Conservation (phyloP, 2,329 filamentous ascomycete genomes). For the Hymenoscyphus fraxineus region DNA sequence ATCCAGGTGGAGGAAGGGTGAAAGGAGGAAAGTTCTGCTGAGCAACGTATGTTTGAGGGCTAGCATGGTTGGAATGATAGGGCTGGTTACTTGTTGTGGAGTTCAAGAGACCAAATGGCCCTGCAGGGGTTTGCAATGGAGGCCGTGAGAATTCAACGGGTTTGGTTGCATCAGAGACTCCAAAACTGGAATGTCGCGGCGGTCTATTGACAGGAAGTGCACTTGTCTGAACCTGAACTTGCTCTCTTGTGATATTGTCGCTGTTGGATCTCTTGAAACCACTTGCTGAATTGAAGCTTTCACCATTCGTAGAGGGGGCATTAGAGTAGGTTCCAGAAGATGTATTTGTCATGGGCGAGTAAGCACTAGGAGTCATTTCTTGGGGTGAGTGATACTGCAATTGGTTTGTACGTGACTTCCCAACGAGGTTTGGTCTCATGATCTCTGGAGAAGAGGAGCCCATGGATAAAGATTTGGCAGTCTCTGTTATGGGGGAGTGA, state of each 20-base stretch:
- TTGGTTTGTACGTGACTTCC: conserved; percentile 28
- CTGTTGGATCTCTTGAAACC: conserved; percentile 33
- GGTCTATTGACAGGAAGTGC: conserved; percentile 18
- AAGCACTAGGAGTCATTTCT: conserved; percentile 29
- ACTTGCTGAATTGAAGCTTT: conserved; percentile 22
- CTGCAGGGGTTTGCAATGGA: conserved; percentile 43
- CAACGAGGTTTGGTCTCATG: conserved; percentile 25
- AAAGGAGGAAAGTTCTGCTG: conserved; percentile 62
- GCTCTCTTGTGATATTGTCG: conserved; percentile 26
- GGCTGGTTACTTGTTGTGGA: conserved; percentile 48
- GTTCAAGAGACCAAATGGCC: conserved; percentile 50
- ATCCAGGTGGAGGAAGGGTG: conserved; percentile 58
- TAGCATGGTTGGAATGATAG: conserved; percentile 43
- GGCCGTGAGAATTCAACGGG: conserved; percentile 42
- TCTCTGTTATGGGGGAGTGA: conserved; percentile 40
- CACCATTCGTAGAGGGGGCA: conserved; percentile 27
- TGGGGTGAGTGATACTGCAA: conserved; percentile 34
- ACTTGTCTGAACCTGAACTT: conserved; percentile 20
- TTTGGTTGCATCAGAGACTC: conserved; percentile 27
- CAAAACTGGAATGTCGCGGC: conserved; percentile 33
- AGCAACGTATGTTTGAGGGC: conserved; percentile 48
- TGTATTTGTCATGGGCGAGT: conserved; percentile 31
- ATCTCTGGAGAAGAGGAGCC: conserved; percentile 33
- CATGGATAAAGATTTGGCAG: conserved; percentile 22
- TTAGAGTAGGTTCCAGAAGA: conserved; percentile 31